Evolutionary conservation across 106 monocot genomes (phyloP), one percentile per base, ranked within the genome.

Genomic region (Allium cepa): DNA sequence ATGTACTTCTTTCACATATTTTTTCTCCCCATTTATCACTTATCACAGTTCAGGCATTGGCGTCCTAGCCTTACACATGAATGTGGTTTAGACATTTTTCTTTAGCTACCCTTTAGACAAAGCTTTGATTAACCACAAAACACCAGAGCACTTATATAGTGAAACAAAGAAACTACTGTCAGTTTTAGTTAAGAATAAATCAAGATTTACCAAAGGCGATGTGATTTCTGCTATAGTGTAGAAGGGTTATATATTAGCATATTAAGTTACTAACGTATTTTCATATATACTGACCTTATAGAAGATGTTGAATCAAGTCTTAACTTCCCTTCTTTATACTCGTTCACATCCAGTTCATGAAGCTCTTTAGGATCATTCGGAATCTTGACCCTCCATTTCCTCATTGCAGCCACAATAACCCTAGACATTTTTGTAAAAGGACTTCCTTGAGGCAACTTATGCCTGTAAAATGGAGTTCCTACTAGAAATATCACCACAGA

Each of bases 401-500:
- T 68, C 9, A 58, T 7, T 10, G 78, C 72, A 28, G 78, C 78
- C 49, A 69, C 73, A 10, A 69, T 28, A 13, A 79, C 78, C 68
- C 57, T 79, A 3, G 57, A 66, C 78, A 79, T 79, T 55, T 36
- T 62, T 11, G 57, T 69, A 59, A 79, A 68, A n/a, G 78, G 69
- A 46, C 78, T 79, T 0, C 78, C 78, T 46, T 73, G 73, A 8
- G 78, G 73, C 49, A 73, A 0, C 62, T 59, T 79, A 62, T 79
- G 79, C 59, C 79, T 62, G 17, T 79, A 79, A 48, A 74, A 59
- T 16, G 63, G 73, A 4, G 79, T 79, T 45, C 79, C 79, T 1
- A 53, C 58, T 17, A 74, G 47, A 65, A 79, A 79, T 49, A 79
- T 79, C 0, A 10, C 3, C 3, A 74, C 17, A 10, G 79, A 79